A percentile compares a stretch with the other conserved stretches of the same genome.
Evolutionary conservation across 768 basidiomycete genomes (phyloP).

Genomic region (Naganishia vaughanmartiniae): DNA sequence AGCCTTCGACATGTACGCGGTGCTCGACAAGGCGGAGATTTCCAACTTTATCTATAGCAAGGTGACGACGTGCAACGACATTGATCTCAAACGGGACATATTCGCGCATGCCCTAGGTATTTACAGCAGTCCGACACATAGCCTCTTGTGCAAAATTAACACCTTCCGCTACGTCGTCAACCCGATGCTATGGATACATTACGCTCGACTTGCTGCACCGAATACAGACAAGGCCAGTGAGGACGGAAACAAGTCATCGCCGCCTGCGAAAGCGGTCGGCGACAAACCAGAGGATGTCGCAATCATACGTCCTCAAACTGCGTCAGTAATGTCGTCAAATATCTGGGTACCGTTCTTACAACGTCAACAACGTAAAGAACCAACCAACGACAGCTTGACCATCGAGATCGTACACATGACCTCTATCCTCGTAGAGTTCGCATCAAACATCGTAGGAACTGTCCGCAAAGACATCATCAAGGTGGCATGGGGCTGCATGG

Average conservation of each 20-base stretch:
- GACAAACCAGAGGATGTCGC: constrained; percentile 59
- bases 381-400: constrained; percentile 66
- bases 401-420: constrained; percentile 89
- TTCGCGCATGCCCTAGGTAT: constrained; percentile 79
- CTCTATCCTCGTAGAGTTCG: constrained; percentile 79
- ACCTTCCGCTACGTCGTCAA: constrained; percentile 73
- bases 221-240: constrained; percentile 53
- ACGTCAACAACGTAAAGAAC: constrained; percentile 32
- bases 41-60: constrained; percentile 83
- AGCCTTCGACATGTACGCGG: constrained; percentile 72
- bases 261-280: constrained; percentile 54
- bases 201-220: constrained; percentile 57
- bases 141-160: constrained; percentile 70
- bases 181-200: constrained; percentile 77
- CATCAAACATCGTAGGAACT: constrained; percentile 72
- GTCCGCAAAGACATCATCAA: constrained; percentile 88
- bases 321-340: constrained; percentile 51
- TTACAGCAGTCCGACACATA: constrained; percentile 65
- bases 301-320: constrained; percentile 14
- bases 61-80: constrained; percentile 69
- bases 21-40: constrained; percentile 74
- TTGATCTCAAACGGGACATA: constrained; percentile 70
- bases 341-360: constrained; percentile 29
- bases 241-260: constrained; percentile 14
- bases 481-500: constrained; percentile 75